phyloP scores from a whole-genome alignment of 225 moss, liverwort and hornwort genomes.

The Bryoerythrophyllum caledonicum region DNA sequence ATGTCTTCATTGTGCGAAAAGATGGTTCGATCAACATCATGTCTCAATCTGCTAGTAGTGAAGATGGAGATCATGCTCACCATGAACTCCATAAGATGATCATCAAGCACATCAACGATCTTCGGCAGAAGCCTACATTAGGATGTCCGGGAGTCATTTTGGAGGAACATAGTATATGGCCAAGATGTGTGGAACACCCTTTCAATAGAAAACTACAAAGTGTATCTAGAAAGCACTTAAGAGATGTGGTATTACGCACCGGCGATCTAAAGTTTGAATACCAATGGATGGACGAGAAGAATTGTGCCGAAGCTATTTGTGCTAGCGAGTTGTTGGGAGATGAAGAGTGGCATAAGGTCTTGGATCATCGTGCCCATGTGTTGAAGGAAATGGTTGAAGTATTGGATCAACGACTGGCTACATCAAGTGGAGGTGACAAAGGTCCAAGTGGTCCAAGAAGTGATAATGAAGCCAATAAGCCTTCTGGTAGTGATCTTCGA shows the following conservation, averaged over 20 bases:
- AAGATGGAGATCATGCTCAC: background rate
- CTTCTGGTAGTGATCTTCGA: background rate
- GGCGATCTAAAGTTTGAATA: background rate
- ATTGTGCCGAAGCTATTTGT: fast-evolving
- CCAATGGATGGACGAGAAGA: background rate
- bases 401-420: background rate
- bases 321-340: background rate
- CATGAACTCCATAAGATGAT: background rate
- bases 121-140: background rate
- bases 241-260: background rate
- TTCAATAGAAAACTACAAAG: background rate
- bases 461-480: background rate
- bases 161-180: background rate
- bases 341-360: background rate
- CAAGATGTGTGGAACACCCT: background rate
- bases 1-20: background rate
- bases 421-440: background rate
- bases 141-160: conserved; percentile 6
- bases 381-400: background rate
- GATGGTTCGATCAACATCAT: background rate
- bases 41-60: background rate
- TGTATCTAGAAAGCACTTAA: background rate
- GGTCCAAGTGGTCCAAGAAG: background rate
- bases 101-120: background rate
- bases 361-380: background rate